Conservation (phyloP, 2,329 filamentous ascomycete genomes). For the Talaromyces marneffei region DNA sequence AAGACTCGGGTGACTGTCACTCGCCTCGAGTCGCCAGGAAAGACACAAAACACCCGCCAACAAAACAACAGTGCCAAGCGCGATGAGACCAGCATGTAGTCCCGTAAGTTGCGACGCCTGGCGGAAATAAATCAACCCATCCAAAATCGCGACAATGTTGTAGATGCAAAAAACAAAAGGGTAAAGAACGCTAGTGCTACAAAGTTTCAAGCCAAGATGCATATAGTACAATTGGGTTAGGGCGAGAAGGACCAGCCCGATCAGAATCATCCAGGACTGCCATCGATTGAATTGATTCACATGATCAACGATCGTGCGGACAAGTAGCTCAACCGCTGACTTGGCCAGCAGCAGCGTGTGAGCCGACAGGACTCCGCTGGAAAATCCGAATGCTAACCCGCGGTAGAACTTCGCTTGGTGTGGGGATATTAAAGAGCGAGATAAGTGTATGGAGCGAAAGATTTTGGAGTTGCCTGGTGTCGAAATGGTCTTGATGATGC, state of each 20-base stretch:
- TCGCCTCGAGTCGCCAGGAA: slow-evolving; percentile 83
- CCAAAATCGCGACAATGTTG: slow-evolving; percentile 96
- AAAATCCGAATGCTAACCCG: slow-evolving; percentile 80
- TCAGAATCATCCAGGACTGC: slow-evolving; percentile 87
- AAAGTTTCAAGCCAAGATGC: slow-evolving; percentile 85
- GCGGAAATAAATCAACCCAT: slow-evolving; percentile 93
- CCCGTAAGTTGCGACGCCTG: slow-evolving; percentile 75
- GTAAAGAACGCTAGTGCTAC: slow-evolving; percentile 92
- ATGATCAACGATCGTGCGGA: slow-evolving; percentile 76
- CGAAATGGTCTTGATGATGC: slow-evolving; percentile 35
- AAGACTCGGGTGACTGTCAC: slow-evolving; percentile 32
- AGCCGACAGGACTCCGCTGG: slow-evolving; percentile 88
- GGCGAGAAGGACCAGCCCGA: slow-evolving; percentile 73
- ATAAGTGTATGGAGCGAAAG: slow-evolving; percentile 40
- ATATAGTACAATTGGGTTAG: slow-evolving; percentile 92
- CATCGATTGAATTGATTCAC: slow-evolving; percentile 92
- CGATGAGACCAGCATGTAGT: slow-evolving; percentile 65
- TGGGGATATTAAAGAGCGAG: slow-evolving; percentile 41
- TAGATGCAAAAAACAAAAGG: slow-evolving; percentile 98
- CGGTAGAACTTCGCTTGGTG: slow-evolving; percentile 67
- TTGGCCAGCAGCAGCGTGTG: slow-evolving; percentile 92
- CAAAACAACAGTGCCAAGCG: slow-evolving; percentile 78
- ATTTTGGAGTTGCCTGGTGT: slow-evolving; percentile 30
- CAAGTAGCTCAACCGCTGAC: slow-evolving; percentile 88
- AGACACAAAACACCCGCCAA: slow-evolving; percentile 83